Base-by-base conservation (phyloP, 1,284 basidiomycete genomes). In the Wolfiporia cocos region DNA sequence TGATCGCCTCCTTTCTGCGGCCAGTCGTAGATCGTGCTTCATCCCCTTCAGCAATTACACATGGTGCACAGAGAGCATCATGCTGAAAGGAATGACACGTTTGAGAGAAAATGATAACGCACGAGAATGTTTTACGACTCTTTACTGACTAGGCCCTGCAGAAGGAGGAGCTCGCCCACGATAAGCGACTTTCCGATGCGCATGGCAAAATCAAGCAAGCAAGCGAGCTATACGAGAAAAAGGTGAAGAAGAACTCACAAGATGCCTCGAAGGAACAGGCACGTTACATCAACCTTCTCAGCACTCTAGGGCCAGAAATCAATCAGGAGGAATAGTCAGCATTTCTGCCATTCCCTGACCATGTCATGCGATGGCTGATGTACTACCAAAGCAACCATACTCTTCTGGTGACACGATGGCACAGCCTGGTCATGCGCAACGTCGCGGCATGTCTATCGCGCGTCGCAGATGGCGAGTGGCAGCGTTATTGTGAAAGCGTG, bases 161-260 rank as follows among this genome's bases (percentile, higher is more conserved):
- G 86, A 88, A 86, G 69, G 86, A 85, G 53, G 86, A 89, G 63
- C 81, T 77, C 57, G 64, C 69, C 3, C 84, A 89, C 50, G 86
- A 88, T 48, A 83, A 86, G 31, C 70, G 71, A 45, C 74, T 88
- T 41, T 64, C 69, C n/a, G 72, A 62, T 45, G 76, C 79, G n/a
- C 86, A 87, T 53, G 70, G 71, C 10, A 82, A 70, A 58, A 82
- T 89, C 34, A 87, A 86, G 57, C 79, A 84, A 64, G 86, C 86
- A 37, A 80, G 83, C 45, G 78, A 78, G 54, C 46, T 59, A 6
- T 88, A 85, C 42, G 85, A 89, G 67, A 86, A 83, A 67, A 89
- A 84, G 55, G 72, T 76, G 19, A 88, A 86, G 69, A 84, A 78
- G 64, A 81, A 74, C 41, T 62, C 76, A 12, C 69, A 69, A n/a